A percentile compares a stretch with the other conserved stretches of the same genome.
phyloP scores from a whole-genome alignment of 257 asterid species.

The Fraxinus cuspidata region DNA sequence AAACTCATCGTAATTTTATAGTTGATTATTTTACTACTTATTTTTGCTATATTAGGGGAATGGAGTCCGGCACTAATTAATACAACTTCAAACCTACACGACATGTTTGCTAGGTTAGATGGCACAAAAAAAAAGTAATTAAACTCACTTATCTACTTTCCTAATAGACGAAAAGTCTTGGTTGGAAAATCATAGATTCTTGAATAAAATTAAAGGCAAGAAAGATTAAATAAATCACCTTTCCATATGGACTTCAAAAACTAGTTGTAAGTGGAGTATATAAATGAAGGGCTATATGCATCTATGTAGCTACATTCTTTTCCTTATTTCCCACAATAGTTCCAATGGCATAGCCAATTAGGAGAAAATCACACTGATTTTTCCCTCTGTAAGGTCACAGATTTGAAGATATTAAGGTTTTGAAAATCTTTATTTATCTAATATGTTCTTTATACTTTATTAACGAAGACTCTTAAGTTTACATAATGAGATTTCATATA shows the following conservation, averaged over 20 bases:
- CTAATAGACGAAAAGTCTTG: background rate
- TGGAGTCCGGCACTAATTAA: no score
- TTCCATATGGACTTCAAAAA: background rate
- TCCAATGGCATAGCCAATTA: background rate
- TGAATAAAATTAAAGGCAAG: no score
- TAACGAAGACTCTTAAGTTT: background rate
- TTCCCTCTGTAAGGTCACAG: background rate
- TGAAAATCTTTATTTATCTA: background rate
- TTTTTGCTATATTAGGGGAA: no score
- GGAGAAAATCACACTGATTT: background rate
- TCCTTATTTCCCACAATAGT: background rate
- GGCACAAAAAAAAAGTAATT: no score
- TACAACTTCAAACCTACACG: no score
- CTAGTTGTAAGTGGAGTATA: no score
- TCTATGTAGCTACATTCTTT: background rate
- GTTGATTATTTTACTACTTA: no score
- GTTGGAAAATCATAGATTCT: background rate
- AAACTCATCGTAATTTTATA: no score
- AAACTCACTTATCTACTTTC: background rate
- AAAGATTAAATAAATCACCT: background rate
- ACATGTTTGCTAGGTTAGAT: no score
- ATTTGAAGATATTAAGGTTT: background rate
- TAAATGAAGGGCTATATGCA: background rate
- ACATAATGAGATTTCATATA: background rate
- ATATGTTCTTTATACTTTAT: background rate